Evolutionary conservation across 257 asterid species (phyloP).

Genomic region (Solanum microdontum): DNA sequence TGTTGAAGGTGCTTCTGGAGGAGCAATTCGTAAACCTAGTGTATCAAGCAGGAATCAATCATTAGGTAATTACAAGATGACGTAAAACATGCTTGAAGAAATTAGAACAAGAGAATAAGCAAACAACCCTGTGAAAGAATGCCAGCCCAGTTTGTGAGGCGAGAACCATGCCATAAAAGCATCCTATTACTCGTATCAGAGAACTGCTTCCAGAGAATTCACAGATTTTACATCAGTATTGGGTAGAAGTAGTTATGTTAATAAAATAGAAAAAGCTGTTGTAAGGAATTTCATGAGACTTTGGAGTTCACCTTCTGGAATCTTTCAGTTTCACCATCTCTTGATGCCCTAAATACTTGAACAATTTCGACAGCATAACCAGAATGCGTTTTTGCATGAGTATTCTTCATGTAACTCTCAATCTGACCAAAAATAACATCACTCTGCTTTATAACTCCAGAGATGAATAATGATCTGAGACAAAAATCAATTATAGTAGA

Average conservation of each 20-base stretch:
- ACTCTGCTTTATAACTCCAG: neutral
- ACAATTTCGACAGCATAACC: conserved; percentile 47
- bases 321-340: conserved; percentile 68
- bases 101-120: neutral
- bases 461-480: neutral
- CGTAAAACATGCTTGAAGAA: neutral
- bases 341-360: conserved; percentile 71
- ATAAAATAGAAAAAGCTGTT: neutral
- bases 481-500: neutral
- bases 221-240: conserved; percentile 1
- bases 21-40: conserved; percentile 91
- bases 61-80: neutral
- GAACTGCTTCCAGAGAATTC: conserved; percentile 36
- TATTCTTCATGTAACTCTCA: conserved; percentile 67
- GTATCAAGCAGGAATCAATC: neutral
- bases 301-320: conserved; percentile 45
- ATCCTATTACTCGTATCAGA: conserved; percentile 52
- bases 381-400: conserved; percentile 88
- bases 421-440: conserved; percentile 29
- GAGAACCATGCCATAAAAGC: conserved; percentile 98
- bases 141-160: conserved; percentile 93
- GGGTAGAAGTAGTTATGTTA: neutral
- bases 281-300: neutral
- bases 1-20: conserved; percentile 91
- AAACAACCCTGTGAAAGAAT: conserved; percentile 78